A percentile compares a stretch with the other conserved stretches of the same genome.
These are phyloP conservation scores for Chaetomiaceae sp. DNA, from an alignment of 2,329 filamentous ascomycete genomes.

Conservation along the genomic window DNA sequence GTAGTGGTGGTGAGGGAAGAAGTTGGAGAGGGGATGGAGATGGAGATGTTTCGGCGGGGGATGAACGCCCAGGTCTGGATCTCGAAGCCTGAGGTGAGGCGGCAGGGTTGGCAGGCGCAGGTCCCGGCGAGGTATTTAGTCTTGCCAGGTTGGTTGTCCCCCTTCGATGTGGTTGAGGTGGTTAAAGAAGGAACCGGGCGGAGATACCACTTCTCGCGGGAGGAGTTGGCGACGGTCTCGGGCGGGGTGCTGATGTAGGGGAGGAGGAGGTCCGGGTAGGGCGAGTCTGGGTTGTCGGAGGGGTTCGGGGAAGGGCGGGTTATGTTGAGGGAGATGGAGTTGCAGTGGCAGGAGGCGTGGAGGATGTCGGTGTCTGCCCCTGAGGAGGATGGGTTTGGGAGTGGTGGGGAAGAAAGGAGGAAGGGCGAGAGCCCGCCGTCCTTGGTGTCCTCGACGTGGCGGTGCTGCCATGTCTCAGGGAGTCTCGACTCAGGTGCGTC, in stretches of 20 bases:
- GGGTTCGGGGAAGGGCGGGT: slow-evolving; percentile 49
- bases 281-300: slow-evolving; percentile 37
- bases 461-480: neutral
- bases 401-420: neutral
- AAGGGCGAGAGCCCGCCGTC: slow-evolving; percentile 37
- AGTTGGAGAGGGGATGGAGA: neutral
- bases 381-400: neutral
- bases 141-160: neutral
- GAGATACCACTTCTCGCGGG: slow-evolving; percentile 58
- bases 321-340: slow-evolving; percentile 52
- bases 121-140: slow-evolving; percentile 54
- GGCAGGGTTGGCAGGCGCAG: slow-evolving; percentile 60
- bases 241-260: slow-evolving; percentile 39
- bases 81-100: slow-evolving; percentile 56
- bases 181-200: slow-evolving; percentile 23
- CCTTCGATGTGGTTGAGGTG: slow-evolving; percentile 2
- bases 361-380: slow-evolving; percentile 10
- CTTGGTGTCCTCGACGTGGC: slow-evolving; percentile 26
- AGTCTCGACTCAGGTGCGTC: slow-evolving; percentile 5
- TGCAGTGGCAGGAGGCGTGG: slow-evolving; percentile 43
- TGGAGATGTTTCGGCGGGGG: slow-evolving; percentile 50
- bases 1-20: neutral
- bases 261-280: slow-evolving; percentile 50
- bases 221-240: slow-evolving; percentile 37
- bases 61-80: slow-evolving; percentile 65